Evolutionary conservation across 257 asterid genomes (phyloP).

Genomic region (Solanum pennellii): DNA sequence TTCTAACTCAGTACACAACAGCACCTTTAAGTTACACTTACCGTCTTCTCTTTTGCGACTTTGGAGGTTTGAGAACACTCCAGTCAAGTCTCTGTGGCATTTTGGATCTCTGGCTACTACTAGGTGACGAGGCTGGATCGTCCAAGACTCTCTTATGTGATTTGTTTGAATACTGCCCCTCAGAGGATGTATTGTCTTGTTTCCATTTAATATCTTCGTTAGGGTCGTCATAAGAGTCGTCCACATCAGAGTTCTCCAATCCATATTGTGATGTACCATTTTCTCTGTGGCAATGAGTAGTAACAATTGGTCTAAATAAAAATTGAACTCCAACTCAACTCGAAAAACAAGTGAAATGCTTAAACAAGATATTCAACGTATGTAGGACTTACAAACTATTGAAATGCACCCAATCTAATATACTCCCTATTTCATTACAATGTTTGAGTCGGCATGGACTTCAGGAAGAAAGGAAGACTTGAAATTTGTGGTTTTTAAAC

Average conservation of each 20-base stretch:
- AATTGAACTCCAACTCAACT: background rate
- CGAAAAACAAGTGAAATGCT: background rate
- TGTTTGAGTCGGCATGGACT: background rate
- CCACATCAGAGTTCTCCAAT: constrained; percentile 14
- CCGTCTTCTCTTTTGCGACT: constrained; percentile 37
- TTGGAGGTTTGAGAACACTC: constrained; percentile 74
- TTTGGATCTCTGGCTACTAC: constrained; percentile 25
- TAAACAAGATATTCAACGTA: background rate
- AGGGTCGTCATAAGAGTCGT: constrained; percentile 14
- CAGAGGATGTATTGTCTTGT: constrained; percentile 23
- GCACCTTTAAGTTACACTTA: constrained; percentile 9
- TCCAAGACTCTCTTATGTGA: constrained; percentile 19
- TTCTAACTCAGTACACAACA: background rate
- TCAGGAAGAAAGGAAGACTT: background rate
- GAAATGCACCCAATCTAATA: background rate
- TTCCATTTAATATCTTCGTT: constrained; percentile 47
- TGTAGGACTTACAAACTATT: background rate
- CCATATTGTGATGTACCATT: constrained; percentile 25
- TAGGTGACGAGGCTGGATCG: constrained; percentile 18
- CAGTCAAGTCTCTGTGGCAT: constrained; percentile 57
- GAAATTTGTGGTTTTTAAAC: background rate
- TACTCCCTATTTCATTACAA: background rate
- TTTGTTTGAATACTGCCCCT: constrained; percentile 28
- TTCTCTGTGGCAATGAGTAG: constrained; percentile 30
- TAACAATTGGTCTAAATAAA: background rate